These are phyloP conservation scores for Colletotrichum phormii DNA, from an alignment of 2,329 filamentous ascomycete genomes.

Conservation along the genomic window DNA sequence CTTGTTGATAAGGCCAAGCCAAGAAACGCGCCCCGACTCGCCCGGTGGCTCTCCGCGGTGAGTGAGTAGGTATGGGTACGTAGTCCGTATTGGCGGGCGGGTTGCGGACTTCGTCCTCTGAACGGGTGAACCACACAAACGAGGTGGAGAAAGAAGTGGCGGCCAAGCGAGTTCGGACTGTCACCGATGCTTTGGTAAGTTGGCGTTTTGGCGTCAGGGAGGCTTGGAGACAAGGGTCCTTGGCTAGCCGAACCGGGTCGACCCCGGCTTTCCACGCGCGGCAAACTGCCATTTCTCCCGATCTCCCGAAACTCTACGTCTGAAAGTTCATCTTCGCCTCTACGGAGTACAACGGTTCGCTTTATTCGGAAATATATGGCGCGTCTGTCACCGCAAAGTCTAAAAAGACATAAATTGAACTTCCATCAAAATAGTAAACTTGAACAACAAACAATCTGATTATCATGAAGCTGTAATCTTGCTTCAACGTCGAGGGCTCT, in stretches of 20 bases:
- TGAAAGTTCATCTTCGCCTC: not conserved
- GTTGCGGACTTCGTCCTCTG: not conserved
- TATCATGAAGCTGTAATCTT: constrained; percentile 6
- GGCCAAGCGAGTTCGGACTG: constrained; percentile 18
- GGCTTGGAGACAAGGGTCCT: not conserved
- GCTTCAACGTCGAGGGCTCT: not conserved
- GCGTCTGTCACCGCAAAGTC: not conserved
- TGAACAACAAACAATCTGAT: constrained; percentile 11
- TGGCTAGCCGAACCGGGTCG: not conserved
- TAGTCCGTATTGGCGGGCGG: not conserved
- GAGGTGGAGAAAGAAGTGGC: not conserved
- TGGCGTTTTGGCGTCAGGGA: not conserved
- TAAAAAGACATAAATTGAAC: not conserved
- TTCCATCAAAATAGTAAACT: not conserved
- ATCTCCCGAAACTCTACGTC: not conserved
- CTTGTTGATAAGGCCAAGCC: constrained; percentile 23
- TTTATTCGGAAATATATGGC: not conserved
- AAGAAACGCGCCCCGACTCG: not conserved
- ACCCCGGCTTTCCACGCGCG: not conserved
- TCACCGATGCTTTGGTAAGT: constrained; percentile 16
- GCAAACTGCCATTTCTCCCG: not conserved
- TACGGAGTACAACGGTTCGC: not conserved
- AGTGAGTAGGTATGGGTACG: not conserved
- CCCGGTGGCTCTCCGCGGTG: not conserved
- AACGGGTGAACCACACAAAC: not conserved